Evolutionary conservation across 2,329 filamentous ascomycete species (phyloP), one percentile per base, ranked within the genome.

Genomic region (Leptoxyphium fumago): DNA sequence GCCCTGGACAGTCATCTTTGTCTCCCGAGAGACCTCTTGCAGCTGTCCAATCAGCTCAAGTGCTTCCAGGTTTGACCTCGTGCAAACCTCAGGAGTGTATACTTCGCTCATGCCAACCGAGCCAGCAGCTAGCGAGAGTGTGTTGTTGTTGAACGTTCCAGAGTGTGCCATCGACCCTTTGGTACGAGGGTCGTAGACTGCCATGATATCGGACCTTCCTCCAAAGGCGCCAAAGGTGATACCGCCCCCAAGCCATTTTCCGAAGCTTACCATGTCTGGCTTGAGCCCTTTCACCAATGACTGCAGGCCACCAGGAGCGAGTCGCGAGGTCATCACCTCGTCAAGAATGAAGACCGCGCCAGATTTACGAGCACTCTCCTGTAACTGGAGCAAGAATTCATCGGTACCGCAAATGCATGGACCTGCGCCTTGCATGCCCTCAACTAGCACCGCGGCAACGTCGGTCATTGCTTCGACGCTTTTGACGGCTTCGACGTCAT

Each of bases 91-190:
- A 2, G 58, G 50, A 4, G 56, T 61, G 39, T 55, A 62, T 5
- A 61, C 48, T 26, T 56, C 41, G n/a, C 50, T 50, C 8, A 63
- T 45, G 2, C 58, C 67, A 4, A 56, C 59, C 29, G 62, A 55
- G 2, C 75, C 77, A 6, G 72, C 71, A 29, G 64, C 61, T 65
- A 79, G 80, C 1, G 70, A 69, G 4, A 79, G 58, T 2, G 67
- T 66, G 56, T 82, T 82, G 54, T 82, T 82, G 57, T 80, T 80
- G 56, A 78, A 80, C 0, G 77, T 80, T 2, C 77, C 77, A 0
- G 75, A 73, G 50, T 80, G 76, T 0, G 63, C 54, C n/a, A 75
- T 59, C 1, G 58, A 54, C 1, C 54, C 61, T 2, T 53, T 45
- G 1, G 57, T 51, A 10, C 66, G 55, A 9, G 73, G 72, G 49